These are phyloP conservation scores for Zea luxurians DNA, from an alignment of 176 grass and related monocot species.

Conservation along the genomic window DNA sequence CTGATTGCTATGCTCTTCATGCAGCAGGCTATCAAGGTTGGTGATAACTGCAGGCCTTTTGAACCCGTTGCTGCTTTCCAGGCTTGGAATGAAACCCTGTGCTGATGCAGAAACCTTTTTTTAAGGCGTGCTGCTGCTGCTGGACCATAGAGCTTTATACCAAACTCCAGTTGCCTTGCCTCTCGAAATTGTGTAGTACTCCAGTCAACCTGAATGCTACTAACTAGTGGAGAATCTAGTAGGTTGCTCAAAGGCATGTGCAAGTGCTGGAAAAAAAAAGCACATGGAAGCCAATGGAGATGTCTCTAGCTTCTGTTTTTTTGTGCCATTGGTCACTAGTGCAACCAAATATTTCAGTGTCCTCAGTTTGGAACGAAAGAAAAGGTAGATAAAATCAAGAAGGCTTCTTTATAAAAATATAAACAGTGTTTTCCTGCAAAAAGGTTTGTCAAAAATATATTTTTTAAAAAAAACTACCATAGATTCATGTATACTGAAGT, in stretches of 20 bases:
- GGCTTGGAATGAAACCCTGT: conserved; percentile 18
- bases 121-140: neutral
- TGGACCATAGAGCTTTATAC: conserved; percentile 14
- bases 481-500: neutral
- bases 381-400: neutral
- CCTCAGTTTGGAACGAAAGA: neutral
- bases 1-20: conserved; percentile 99
- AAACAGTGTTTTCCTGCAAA: neutral
- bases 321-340: conserved; percentile 25
- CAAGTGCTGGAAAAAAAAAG: conserved; percentile 28
- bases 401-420: neutral
- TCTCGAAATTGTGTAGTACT: conserved; percentile 18
- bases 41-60: conserved; percentile 12
- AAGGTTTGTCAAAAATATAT: neutral
- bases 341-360: conserved; percentile 3
- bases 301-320: neutral
- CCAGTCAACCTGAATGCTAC: conserved; percentile 20
- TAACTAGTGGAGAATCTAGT: conserved; percentile 12
- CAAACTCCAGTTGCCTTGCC: neutral
- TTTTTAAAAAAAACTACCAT: neutral
- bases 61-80: conserved; percentile 21
- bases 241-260: conserved; percentile 41
- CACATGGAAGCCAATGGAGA: conserved; percentile 39
- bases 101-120: neutral
- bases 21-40: conserved; percentile 99